These are phyloP conservation scores for Tripterygium wilfordii DNA, from an alignment of 177 flowering plant species.

Conservation along the genomic window DNA sequence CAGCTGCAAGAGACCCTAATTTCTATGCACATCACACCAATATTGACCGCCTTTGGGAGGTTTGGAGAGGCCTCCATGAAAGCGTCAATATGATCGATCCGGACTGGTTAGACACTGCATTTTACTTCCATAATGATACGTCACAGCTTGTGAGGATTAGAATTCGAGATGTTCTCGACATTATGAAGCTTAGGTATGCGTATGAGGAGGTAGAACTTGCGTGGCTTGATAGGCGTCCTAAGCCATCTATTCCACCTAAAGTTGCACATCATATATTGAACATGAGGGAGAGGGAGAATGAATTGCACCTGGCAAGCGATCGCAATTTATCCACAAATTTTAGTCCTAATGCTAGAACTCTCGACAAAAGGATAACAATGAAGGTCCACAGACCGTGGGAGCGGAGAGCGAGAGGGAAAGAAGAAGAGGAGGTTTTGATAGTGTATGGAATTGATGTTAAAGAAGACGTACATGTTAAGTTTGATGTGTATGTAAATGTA, in stretches of 20 bases:
- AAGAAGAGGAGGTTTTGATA: conserved; percentile 13
- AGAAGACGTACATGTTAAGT: no score
- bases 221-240: conserved; percentile 19
- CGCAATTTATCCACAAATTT: no score
- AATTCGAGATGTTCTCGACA: conserved; percentile 15
- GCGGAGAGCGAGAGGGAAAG: neutral
- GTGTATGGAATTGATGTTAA: no score
- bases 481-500: conserved; percentile 9
- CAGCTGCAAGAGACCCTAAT: conserved; percentile 23
- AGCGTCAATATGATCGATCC: conserved; percentile 11
- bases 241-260: conserved; percentile 7
- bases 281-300: neutral
- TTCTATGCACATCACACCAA: conserved; percentile 28
- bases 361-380: conserved; percentile 1
- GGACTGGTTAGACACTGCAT: conserved; percentile 19
- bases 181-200: conserved; percentile 13
- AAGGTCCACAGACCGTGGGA: conserved; percentile 6
- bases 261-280: neutral
- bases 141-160: conserved; percentile 9
- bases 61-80: conserved; percentile 13
- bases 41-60: conserved; percentile 22
- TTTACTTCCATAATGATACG: conserved; percentile 26
- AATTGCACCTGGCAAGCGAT: neutral
- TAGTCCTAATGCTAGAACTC: no score
- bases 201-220: conserved; percentile 10